Evolutionary conservation across 139 green algal genomes (phyloP).

Genomic region (Raphidocelis subcapitata): DNA sequence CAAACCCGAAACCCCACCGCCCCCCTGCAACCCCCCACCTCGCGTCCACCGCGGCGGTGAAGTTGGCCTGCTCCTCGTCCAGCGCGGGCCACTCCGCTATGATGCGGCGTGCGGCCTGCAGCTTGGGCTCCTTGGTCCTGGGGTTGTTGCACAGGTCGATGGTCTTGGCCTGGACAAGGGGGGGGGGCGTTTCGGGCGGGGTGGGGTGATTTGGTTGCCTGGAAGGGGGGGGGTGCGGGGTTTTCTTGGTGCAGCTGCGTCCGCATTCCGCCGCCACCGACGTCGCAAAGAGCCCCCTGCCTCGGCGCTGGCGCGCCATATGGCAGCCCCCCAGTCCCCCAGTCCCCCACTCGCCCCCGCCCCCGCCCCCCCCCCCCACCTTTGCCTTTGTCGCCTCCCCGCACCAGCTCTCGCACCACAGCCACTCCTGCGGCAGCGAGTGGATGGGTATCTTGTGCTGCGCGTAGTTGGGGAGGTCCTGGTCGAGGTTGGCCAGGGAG

Average conservation of each 20-base stretch:
- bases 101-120: slow-evolving; percentile 87
- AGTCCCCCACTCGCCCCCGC: too few species aligned
- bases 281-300: too few species aligned
- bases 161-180: slow-evolving; percentile 80
- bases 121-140: slow-evolving; percentile 99
- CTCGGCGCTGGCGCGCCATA: too few species aligned
- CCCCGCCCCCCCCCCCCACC: slow-evolving; percentile 21
- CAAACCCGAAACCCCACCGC: too few species aligned
- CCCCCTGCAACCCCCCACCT: background rate
- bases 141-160: slow-evolving; percentile 99
- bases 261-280: too few species aligned
- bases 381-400: slow-evolving; percentile 87
- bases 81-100: slow-evolving; percentile 88
- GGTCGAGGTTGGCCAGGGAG: slow-evolving; percentile 94
- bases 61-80: slow-evolving; percentile 65
- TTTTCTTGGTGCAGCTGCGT: too few species aligned
- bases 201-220: background rate
- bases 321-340: too few species aligned
- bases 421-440: slow-evolving; percentile 92
- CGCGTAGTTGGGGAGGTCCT: slow-evolving; percentile 98
- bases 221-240: too few species aligned
- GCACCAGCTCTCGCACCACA: slow-evolving; percentile 99
- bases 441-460: slow-evolving; percentile 95
- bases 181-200: background rate
- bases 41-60: slow-evolving; percentile 22